These are phyloP conservation scores for Penicillium sp. DNA, from an alignment of 2,329 filamentous ascomycete genomes.

Conservation along the genomic window DNA sequence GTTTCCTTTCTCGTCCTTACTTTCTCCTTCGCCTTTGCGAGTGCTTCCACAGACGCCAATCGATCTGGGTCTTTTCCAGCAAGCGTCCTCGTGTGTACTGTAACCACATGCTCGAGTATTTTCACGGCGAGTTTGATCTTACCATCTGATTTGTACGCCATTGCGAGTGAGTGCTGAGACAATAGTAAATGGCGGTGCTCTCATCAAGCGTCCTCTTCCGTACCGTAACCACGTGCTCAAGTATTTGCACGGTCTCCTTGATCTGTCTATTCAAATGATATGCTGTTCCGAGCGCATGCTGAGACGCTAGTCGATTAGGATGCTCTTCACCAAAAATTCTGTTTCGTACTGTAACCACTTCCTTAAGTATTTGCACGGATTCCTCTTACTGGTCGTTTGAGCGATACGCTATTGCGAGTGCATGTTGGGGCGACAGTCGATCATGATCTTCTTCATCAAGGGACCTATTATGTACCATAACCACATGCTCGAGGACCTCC, in stretches of 20 bases:
- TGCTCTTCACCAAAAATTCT: neutral
- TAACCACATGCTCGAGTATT: neutral
- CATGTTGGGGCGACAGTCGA: neutral
- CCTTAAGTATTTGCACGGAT: neutral
- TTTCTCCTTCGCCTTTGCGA: neutral
- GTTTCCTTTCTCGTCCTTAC: too few species aligned
- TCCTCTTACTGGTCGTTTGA: neutral
- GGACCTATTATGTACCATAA: neutral
- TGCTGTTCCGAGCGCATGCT: neutral
- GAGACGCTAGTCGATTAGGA: neutral
- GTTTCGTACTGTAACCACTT: neutral
- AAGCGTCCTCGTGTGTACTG: neutral
- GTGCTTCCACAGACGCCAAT: neutral
- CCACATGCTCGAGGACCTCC: neutral
- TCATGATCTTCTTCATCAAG: neutral
- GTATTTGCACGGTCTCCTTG: neutral
- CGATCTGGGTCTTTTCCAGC: neutral
- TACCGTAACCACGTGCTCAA: neutral
- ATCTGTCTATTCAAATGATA: neutral
- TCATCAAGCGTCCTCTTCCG: neutral
- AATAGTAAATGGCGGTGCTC: neutral
- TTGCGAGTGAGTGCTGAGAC: neutral
- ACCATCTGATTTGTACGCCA: neutral
- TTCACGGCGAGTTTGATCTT: neutral
- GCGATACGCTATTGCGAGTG: neutral